These are phyloP conservation scores for Aspergillus taichungensis DNA, from an alignment of 495 filamentous ascomycete genomes.

Conservation along the genomic window DNA sequence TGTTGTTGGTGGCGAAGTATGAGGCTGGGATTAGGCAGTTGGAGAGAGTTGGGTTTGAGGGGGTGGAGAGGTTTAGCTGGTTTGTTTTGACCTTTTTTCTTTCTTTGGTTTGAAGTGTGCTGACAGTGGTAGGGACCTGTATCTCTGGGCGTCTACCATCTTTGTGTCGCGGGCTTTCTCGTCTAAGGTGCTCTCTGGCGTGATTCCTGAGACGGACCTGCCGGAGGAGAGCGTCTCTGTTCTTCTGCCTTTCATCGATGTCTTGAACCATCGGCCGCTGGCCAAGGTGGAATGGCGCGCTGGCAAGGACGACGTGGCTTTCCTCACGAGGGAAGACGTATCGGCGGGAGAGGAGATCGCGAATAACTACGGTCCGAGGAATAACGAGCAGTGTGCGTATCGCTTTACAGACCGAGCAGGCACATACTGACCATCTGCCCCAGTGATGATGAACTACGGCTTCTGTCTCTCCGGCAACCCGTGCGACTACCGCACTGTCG, in stretches of 20 bases:
- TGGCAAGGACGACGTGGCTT: conserved; percentile 33
- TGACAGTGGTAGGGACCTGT: conserved; percentile 44
- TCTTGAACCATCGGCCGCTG: conserved; percentile 49
- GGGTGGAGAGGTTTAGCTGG: conserved; percentile 33
- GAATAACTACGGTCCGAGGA: conserved; percentile 63
- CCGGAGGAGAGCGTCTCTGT: conserved; percentile 38
- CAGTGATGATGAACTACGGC: conserved; percentile 61
- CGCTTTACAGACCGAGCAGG: background rate
- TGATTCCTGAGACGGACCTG: conserved; percentile 21
- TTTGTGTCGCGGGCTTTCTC: conserved; percentile 51
- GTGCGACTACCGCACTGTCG: conserved; percentile 43
- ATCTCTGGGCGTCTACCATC: conserved; percentile 56
- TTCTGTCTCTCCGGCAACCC: conserved; percentile 53
- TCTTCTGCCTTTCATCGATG: conserved; percentile 54
- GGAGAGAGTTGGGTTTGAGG: conserved; percentile 23
- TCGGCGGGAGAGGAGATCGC: conserved; percentile 44
- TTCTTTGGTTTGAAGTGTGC: conserved; percentile 4
- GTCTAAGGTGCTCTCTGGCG: conserved; percentile 34
- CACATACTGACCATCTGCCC: conserved; percentile 2
- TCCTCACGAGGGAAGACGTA: conserved; percentile 41
- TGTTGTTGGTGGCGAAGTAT: conserved; percentile 44
- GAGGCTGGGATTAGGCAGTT: conserved; percentile 29
- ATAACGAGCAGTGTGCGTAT: conserved; percentile 55
- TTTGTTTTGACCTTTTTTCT: conserved; percentile 16
- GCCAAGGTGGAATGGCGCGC: conserved; percentile 56